A percentile compares a stretch with the other conserved stretches of the same genome.
Evolutionary conservation across 164 flowering plant genomes (phyloP).

Genomic region (Platanus orientalis): DNA sequence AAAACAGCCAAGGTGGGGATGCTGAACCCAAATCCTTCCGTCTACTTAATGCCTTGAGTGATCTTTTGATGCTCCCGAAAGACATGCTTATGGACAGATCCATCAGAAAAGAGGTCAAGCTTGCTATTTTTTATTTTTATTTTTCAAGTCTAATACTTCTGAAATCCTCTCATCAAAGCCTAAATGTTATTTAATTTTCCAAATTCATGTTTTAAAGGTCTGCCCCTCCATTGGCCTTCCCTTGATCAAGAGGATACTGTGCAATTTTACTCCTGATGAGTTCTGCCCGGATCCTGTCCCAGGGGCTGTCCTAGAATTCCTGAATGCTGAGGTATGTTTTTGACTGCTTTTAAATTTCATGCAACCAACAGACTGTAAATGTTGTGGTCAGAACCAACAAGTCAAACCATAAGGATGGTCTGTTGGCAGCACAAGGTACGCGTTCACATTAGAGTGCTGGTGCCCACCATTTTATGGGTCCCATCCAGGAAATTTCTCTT

Average conservation of each 20-base stretch:
- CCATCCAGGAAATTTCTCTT: background rate
- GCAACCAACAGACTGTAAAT: background rate
- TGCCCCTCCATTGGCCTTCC: conserved; percentile 80
- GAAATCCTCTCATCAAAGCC: background rate
- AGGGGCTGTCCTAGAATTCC: conserved; percentile 78
- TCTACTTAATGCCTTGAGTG: conserved; percentile 80
- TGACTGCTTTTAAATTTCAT: background rate
- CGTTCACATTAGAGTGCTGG: background rate
- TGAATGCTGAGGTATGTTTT: conserved; percentile 79
- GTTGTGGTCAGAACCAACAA: background rate
- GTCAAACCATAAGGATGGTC: background rate
- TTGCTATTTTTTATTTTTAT: background rate
- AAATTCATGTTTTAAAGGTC: conserved; percentile 40
- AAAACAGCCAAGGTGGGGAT: conserved; percentile 23
- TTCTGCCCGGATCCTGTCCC: conserved; percentile 98
- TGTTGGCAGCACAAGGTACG: background rate
- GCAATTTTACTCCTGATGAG: conserved; percentile 98
- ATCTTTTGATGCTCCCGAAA: conserved; percentile 97
- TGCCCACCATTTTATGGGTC: background rate
- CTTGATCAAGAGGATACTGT: conserved; percentile 74
- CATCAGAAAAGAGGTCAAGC: conserved; percentile 73
- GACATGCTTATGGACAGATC: conserved; percentile 90
- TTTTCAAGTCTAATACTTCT: background rate
- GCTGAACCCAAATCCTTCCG: conserved; percentile 50
- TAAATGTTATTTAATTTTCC: background rate